Evolutionary conservation across 2,329 filamentous ascomycete genomes (phyloP), one percentile per base, ranked within the genome.

Genomic region (Uncinocarpus reesii): DNA sequence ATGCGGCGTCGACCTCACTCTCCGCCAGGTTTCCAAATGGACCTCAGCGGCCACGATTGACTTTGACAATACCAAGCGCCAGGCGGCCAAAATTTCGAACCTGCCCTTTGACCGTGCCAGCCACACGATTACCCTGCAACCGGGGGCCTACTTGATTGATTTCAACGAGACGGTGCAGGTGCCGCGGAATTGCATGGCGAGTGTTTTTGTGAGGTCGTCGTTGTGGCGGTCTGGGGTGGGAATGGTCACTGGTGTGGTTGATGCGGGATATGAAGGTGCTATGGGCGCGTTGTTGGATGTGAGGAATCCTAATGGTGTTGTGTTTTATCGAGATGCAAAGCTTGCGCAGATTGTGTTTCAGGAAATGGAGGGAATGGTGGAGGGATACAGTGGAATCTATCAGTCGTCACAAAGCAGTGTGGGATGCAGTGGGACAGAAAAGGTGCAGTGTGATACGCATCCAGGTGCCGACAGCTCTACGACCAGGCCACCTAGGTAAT

Each of bases 301-400:
- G 1, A 51, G 53, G 24, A 68, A 68, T 57, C 61, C 61, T 1
- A 31, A 54, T 15, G 68, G 68, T 0, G 28, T 69, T n/a, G 46
- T 58, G 8, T 47, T 71, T 10, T 53, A 61, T 40, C 56, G 49
- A 23, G 51, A 65, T 51, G 66, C 65, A 0, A 65, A 60, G 45
- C 55, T 71, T 7, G 68, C 63, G 8, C 67, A 71, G 53, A 59
- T 71, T 47, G 65, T 69, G 0, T 65, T 70, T 24, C 57, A 68
- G 21, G 48, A 63, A 49, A 57, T 71, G 62, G 58, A 53, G 2
- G 62, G 65, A 42, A 48, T 40, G 1, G 65, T 67, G 0, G 63
- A 64, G 16, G 64, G 62, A 20, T 70, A 71, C 49, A 60, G 51
- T 11, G 68, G 66, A 3, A 47, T 65, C 6, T 70, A 70, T 52